Evolutionary conservation across 805 yeast species (phyloP).

Genomic region (Vanderwaltozyma polyspora): DNA sequence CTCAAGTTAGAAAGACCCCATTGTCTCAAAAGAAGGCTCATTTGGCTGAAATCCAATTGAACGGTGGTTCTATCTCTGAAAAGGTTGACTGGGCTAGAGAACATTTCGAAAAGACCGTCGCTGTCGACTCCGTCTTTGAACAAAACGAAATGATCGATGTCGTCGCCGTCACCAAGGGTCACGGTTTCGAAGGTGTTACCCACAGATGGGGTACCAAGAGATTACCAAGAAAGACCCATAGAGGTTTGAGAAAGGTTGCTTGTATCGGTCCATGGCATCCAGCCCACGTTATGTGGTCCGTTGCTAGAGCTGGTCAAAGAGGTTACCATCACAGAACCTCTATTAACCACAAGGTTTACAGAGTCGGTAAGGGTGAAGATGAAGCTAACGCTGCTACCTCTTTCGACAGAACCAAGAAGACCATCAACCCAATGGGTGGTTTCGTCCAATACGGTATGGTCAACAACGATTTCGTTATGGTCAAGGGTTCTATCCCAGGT

Average conservation of each 20-base stretch:
- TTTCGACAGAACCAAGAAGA: constrained; percentile 99
- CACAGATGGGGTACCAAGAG: constrained; percentile 99
- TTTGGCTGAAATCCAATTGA: constrained; percentile 97
- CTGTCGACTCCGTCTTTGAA: constrained; percentile 93
- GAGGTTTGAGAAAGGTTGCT: constrained; percentile 99
- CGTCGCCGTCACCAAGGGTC: constrained; percentile 99
- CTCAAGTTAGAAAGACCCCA: constrained; percentile 99
- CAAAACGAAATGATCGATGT: constrained; percentile 98
- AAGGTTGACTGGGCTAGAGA: constrained; percentile 98
- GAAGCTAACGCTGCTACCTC: constrained; percentile 91
- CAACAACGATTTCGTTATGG: constrained; percentile 93
- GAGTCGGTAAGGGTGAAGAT: constrained; percentile 94
- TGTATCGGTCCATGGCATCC: constrained; percentile 99
- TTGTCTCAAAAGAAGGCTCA: constrained; percentile 99
- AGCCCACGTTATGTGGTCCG: constrained; percentile 98
- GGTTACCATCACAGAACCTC: constrained; percentile 99
- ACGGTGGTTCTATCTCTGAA: constrained; percentile 98
- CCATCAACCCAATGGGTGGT: constrained; percentile 99
- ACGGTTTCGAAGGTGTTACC: constrained; percentile 99
- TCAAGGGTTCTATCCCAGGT: constrained; percentile 99
- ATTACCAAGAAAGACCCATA: constrained; percentile 99
- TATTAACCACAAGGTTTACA: constrained; percentile 99
- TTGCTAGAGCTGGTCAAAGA: constrained; percentile 99
- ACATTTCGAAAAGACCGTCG: constrained; percentile 97
- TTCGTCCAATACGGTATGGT: constrained; percentile 98